Conservation (phyloP, 164 flowering plant genomes). For the Liquidambar formosana region DNA sequence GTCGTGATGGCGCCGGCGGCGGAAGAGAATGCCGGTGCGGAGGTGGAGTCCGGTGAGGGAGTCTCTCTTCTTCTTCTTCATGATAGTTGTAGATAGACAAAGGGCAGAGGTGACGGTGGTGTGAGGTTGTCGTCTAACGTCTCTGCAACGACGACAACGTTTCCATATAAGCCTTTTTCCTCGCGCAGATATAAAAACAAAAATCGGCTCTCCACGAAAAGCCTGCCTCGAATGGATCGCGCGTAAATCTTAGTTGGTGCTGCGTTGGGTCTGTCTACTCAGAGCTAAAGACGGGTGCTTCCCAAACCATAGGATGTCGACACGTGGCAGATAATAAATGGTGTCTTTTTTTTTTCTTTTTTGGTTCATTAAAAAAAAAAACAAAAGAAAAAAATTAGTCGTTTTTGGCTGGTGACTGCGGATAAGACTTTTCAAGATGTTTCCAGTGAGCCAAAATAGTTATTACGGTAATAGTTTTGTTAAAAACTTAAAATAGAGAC, state of each 20-base stretch:
- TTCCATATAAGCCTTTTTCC: background rate
- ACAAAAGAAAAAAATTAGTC: no score
- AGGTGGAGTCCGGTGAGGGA: constrained; percentile 6
- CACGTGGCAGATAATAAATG: background rate
- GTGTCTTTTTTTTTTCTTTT: no score
- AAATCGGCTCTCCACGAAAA: background rate
- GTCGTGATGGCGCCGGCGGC: constrained; percentile 24
- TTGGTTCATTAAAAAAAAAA: no score
- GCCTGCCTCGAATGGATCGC: constrained; percentile 16
- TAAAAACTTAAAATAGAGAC: no score
- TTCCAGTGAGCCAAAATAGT: no score
- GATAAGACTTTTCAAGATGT: no score
- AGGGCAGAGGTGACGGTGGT: background rate
- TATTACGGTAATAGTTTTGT: no score
- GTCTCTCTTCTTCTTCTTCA: constrained; percentile 29
- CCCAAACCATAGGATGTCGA: background rate
- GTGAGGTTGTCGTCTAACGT: background rate
- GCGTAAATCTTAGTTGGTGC: constrained; percentile 17
- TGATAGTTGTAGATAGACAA: constrained; percentile 2
- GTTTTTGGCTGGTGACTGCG: no score
- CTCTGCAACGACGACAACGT: background rate
- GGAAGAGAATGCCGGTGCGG: constrained; percentile 8
- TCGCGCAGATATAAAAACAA: background rate
- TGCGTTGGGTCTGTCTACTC: background rate
- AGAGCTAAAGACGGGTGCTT: background rate